Evolutionary conservation across 768 basidiomycete species (phyloP).

Genomic region (Pleurotus pulmonarius): DNA sequence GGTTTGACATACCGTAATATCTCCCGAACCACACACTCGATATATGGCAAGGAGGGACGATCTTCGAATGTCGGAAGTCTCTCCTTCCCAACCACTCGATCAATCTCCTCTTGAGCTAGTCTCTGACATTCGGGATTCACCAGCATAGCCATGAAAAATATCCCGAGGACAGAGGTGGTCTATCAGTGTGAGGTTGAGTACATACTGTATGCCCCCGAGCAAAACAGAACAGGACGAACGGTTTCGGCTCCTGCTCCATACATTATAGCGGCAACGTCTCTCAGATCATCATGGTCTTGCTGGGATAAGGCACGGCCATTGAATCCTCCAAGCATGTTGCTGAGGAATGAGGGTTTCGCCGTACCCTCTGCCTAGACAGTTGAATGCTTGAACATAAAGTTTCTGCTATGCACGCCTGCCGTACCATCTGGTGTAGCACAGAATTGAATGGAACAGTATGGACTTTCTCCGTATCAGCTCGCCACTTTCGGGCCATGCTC

Average conservation of each 20-base stretch:
- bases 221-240: slow-evolving; percentile 17
- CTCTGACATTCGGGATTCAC: slow-evolving; percentile 4
- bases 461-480: slow-evolving; percentile 14
- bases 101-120: slow-evolving; percentile 14
- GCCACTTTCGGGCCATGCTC: slow-evolving; percentile 15
- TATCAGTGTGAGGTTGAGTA: background rate
- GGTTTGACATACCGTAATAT: slow-evolving; percentile 12
- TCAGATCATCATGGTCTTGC: slow-evolving; percentile 15
- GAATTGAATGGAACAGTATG: slow-evolving; percentile 26
- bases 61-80: slow-evolving; percentile 16
- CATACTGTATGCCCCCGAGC: background rate
- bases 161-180: background rate
- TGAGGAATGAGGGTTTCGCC: slow-evolving; percentile 20
- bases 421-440: slow-evolving; percentile 29
- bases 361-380: slow-evolving; percentile 16
- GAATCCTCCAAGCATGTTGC: slow-evolving; percentile 12
- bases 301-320: slow-evolving; percentile 12
- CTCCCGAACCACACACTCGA: slow-evolving; percentile 16
- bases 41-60: slow-evolving; percentile 10
- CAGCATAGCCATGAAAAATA: background rate
- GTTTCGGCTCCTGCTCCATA: slow-evolving; percentile 33
- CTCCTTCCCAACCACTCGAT: slow-evolving; percentile 9
- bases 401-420: background rate
- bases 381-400: background rate
- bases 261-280: slow-evolving; percentile 16